Base-by-base conservation (phyloP, 2,329 filamentous ascomycete species). In the Colletotrichum sp. region DNA sequence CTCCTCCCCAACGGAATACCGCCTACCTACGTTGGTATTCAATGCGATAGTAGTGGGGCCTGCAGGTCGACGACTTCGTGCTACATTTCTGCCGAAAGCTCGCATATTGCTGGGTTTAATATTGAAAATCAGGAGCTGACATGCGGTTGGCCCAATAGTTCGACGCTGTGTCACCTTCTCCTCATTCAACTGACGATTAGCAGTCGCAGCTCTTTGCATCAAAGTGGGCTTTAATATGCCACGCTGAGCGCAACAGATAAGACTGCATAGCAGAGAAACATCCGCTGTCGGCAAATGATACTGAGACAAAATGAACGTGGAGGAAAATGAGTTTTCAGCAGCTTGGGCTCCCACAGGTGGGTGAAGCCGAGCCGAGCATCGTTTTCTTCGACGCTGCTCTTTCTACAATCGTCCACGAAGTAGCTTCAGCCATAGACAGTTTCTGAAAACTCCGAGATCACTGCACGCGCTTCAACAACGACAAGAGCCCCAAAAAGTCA, bases 401-500 rank as follows among this genome's bases (percentile, higher is more conserved):
- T 1, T 18, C 36, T 18, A 18, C 6, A 39, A 8, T 39, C 15
- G 15, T 3, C 15, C 36, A 39, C 6, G 7, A 39, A 39, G 3
- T 18, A 16, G 6, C 15, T 18, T 18, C 15, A 36, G 13, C 34
- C 15, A 36, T 13, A 36, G 3, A 36, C 15, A 6, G 12, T 36
- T 36, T 15, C 4, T 3, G 34, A 15, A 1, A 36, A 0, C 34
- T 15, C 12, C 0, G 5, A 36, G 13, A 2, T 7, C 5, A 36
- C 6, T 36, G 5, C 34, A 36, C 13, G 15, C 2, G 34, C 34
- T 6, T 36, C 13, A 1, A 16, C 6, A 3, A 16, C 34, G 34
- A 36, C 6, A 16, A 15, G 13, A 13, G 2, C 12, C 34, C 34
- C 34, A 36, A 13, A 16, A 18, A 9, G 7, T 5, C 36, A 39